Evolutionary conservation across 495 filamentous ascomycete species (phyloP), one percentile per base, ranked within the genome.

Genomic region (Tetracladium marchalianum): DNA sequence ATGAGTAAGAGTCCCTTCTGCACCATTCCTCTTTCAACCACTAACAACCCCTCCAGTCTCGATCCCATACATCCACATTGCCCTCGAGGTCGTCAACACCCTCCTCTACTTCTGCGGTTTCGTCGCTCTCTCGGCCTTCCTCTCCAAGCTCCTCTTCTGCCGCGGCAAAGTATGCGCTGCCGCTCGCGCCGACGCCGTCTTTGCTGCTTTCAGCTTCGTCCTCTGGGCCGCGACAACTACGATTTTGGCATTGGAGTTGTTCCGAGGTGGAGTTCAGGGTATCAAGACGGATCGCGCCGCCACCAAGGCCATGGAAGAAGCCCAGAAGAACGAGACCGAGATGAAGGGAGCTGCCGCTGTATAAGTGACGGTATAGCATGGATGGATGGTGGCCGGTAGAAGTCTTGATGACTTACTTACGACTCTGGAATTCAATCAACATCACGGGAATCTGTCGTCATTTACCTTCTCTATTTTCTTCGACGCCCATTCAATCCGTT

Each of bases 101-200:
- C 63, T 90, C 43, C 86, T 92, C 70, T 90, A 84, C 84, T 84
- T 95, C 64, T 71, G 78, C 0, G 85, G 84, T 31, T 89, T 84
- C 60, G 71, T 88, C 56, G 83, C 84, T 0, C 66, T 88, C 16
- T 73, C 76, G 5, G 78, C 77, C 5, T 81, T 80, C 61, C 63
- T 90, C 39, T 67, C 68, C 42, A 59, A 72, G 34, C 62, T 75
- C 22, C 61, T 67, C 54, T 73, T 71, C 63, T 77, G 73, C 62
- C 62, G 66, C 16, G 72, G 71, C 33, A 59, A 55, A 37, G 69
- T 73, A 5, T 77, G 73, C 61, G 58, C 56, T 13, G 62, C 67
- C 6, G 71, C 70, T 6, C 66, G 64, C 34, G 72, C 71, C 17
- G 63, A 66, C 48, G 61, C 66, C 11, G 71, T 66, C 36, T 70